These are phyloP conservation scores for Chlamydomonas reinhardtii DNA, from an alignment of 163 green algal species.

Conservation along the genomic window DNA sequence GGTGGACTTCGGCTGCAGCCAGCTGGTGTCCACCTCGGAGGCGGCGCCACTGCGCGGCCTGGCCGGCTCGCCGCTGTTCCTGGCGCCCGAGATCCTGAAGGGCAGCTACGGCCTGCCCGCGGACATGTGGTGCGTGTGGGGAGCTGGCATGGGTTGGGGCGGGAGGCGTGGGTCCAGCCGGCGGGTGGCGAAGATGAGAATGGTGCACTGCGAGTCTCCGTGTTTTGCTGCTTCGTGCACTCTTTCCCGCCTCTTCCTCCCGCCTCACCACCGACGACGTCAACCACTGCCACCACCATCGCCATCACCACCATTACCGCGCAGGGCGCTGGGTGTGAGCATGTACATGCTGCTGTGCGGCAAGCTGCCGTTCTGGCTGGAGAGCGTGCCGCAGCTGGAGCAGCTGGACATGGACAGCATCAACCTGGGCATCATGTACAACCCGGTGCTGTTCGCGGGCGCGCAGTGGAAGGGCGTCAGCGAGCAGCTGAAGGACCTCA, in stretches of 20 bases:
- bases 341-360: conserved; percentile 25
- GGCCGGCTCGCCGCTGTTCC: conserved; percentile 69
- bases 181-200: too few relatives aligned
- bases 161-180: too few relatives aligned
- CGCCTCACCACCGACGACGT: too few relatives aligned
- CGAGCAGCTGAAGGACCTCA: conserved; percentile 52
- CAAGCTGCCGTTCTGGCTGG: conserved; percentile 39
- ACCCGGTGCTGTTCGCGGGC: conserved; percentile 55
- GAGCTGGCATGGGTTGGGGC: too few relatives aligned
- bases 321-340: conserved; percentile 11
- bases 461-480: conserved; percentile 32
- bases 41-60: background rate
- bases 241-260: too few relatives aligned
- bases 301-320: background rate
- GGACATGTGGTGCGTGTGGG: conserved; percentile 60
- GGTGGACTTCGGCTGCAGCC: conserved; percentile 44
- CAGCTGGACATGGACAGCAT: conserved; percentile 48
- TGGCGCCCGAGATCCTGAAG: conserved; percentile 79
- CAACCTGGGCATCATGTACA: conserved; percentile 48
- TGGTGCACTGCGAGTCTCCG: too few relatives aligned
- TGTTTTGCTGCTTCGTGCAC: too few relatives aligned
- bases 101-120: conserved; percentile 69
- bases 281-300: background rate
- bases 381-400: conserved; percentile 52
- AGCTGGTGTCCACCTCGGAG: conserved; percentile 14